These are phyloP conservation scores for Strobilomyces dryophilus DNA, from an alignment of 768 basidiomycete genomes.

Conservation along the genomic window DNA sequence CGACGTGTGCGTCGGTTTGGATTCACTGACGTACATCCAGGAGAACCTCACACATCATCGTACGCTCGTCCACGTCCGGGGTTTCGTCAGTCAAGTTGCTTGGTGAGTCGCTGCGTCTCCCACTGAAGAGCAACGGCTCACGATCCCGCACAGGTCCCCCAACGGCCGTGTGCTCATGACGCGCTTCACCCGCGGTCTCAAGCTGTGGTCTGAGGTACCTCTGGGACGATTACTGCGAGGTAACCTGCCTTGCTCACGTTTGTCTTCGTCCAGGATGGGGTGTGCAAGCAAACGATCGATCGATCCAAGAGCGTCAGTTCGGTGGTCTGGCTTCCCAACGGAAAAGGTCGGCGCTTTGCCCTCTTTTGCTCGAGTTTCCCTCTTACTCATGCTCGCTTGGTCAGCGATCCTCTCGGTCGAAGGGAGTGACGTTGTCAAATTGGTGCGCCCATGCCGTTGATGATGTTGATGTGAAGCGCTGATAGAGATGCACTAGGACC, in stretches of 20 bases:
- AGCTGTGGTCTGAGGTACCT: conserved; percentile 48
- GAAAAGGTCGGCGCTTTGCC: conserved; percentile 34
- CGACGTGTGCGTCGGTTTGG: too few species aligned
- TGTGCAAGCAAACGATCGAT: conserved; percentile 46
- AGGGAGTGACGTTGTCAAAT: conserved; percentile 40
- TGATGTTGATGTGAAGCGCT: neutral
- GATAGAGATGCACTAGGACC: conserved; percentile 29
- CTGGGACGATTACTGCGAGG: neutral
- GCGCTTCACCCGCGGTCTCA: conserved; percentile 44
- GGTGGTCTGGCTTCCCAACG: conserved; percentile 46
- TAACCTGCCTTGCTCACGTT: neutral
- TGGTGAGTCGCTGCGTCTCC: conserved; percentile 38
- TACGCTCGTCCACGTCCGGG: conserved; percentile 45
- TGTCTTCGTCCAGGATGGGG: conserved; percentile 37
- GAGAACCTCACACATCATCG: conserved; percentile 40
- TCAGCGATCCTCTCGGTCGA: conserved; percentile 51
- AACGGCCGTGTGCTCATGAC: conserved; percentile 42
- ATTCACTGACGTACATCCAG: conserved; percentile 17
- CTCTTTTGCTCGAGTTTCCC: neutral
- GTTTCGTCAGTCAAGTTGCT: conserved; percentile 52
- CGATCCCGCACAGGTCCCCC: conserved; percentile 38
- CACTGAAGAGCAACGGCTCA: neutral
- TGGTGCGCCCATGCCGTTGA: conserved; percentile 29
- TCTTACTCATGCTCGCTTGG: neutral
- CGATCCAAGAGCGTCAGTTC: conserved; percentile 42